Evolutionary conservation across 1,284 basidiomycete species (phyloP).

Genomic region (Tranzscheliella williamsii): DNA sequence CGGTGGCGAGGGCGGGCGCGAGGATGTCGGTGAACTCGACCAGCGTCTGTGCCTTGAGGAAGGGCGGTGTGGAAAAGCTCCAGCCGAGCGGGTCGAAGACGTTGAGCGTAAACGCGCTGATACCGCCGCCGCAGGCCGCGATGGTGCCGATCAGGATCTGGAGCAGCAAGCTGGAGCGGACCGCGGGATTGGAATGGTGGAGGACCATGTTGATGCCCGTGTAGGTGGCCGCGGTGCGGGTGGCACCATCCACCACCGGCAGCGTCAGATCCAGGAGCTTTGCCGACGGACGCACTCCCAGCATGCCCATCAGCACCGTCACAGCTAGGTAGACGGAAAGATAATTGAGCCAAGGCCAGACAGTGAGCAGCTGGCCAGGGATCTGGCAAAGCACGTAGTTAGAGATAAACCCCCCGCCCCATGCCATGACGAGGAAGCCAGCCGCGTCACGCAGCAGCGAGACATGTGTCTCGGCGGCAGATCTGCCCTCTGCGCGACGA

Average conservation of each 20-base stretch:
- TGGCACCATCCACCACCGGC: conserved; percentile 45
- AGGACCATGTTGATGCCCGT: conserved; percentile 35
- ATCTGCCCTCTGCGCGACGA: conserved; percentile 10
- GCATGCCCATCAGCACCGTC: conserved; percentile 1
- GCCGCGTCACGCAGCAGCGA: conserved; percentile 26
- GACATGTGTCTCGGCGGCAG: conserved; percentile 12
- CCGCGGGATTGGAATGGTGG: conserved; percentile 28
- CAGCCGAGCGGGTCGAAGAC: conserved; percentile 48
- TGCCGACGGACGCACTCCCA: conserved; percentile 14
- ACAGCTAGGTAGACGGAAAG: conserved; percentile 33
- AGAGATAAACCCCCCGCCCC: conserved; percentile 49
- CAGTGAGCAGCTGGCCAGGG: conserved; percentile 38
- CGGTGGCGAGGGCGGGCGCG: conserved; percentile 34
- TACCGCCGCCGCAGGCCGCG: conserved; percentile 47
- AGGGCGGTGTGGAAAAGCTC: conserved; percentile 38
- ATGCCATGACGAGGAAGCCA: conserved; percentile 53
- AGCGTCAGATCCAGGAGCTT: conserved; percentile 35
- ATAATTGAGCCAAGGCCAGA: conserved; percentile 46
- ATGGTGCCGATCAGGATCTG: conserved; percentile 45
- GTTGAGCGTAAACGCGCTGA: conserved; percentile 45
- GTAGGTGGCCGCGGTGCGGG: conserved; percentile 39
- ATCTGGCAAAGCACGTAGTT: conserved; percentile 40
- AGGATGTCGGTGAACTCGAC: conserved; percentile 43
- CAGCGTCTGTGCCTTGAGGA: conserved; percentile 27
- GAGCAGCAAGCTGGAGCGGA: conserved; percentile 16